A percentile compares a stretch with the other conserved stretches of the same genome.
These are phyloP conservation scores for Maudiozyma saulgeensis DNA, from an alignment of 805 yeast genomes.

Conservation along the genomic window DNA sequence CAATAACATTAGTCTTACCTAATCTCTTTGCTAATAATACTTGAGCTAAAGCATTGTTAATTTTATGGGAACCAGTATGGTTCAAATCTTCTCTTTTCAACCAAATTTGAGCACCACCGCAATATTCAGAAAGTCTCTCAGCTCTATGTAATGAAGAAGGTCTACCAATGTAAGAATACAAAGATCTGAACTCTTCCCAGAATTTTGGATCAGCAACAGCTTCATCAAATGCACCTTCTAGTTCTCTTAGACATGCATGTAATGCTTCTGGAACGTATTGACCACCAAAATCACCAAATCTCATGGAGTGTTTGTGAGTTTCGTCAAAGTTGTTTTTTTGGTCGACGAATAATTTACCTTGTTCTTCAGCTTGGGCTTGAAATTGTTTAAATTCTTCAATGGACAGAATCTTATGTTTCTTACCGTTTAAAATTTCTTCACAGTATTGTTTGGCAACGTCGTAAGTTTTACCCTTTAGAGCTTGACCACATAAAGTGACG, in stretches of 20 bases:
- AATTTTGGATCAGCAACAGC: slow-evolving; percentile 84
- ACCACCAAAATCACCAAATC: slow-evolving; percentile 95
- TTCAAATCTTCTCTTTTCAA: slow-evolving; percentile 93
- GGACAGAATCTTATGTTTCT: slow-evolving; percentile 28
- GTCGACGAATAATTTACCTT: slow-evolving; percentile 15
- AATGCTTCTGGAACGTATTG: slow-evolving; percentile 97
- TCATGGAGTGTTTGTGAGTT: slow-evolving; percentile 56
- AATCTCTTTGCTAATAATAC: slow-evolving; percentile 69
- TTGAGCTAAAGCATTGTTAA: slow-evolving; percentile 77
- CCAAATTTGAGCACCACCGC: slow-evolving; percentile 97
- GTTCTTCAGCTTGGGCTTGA: slow-evolving; percentile 22
- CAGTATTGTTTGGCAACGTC: slow-evolving; percentile 59
- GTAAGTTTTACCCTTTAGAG: slow-evolving; percentile 51
- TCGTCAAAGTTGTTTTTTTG: slow-evolving; percentile 36
- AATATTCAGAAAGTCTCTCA: slow-evolving; percentile 76
- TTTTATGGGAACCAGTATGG: slow-evolving; percentile 84
- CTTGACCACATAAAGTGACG: slow-evolving; percentile 57
- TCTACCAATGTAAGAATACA: slow-evolving; percentile 91
- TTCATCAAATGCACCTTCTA: slow-evolving; percentile 77
- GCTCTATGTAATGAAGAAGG: slow-evolving; percentile 91
- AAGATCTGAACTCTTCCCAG: slow-evolving; percentile 83
- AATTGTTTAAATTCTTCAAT: slow-evolving; percentile 31
- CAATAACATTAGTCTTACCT: slow-evolving; percentile 69
- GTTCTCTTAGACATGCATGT: slow-evolving; percentile 81
- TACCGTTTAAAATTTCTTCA: slow-evolving; percentile 56